Evolutionary conservation across 805 yeast genomes (phyloP).

Genomic region (Kodamaea leandrae): DNA sequence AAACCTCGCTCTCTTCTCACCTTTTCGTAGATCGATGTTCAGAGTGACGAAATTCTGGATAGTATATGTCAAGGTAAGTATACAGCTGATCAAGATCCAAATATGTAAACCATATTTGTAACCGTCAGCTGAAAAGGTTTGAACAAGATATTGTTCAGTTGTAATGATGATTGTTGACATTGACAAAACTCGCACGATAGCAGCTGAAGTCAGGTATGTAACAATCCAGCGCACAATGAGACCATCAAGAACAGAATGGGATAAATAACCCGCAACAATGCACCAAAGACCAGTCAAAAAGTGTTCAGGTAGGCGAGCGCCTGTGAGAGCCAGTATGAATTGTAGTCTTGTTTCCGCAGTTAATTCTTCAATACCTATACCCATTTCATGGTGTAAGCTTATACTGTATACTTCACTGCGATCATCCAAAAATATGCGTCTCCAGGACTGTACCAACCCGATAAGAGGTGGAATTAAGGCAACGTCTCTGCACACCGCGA

Average conservation of each 20-base stretch:
- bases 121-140: constrained; percentile 64
- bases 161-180: constrained; percentile 73
- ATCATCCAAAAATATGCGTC: constrained; percentile 24
- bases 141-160: constrained; percentile 63
- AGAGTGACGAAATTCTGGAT: constrained; percentile 87
- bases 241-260: constrained; percentile 83
- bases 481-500: constrained; percentile 76
- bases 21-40: constrained; percentile 52
- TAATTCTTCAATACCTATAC: constrained; percentile 2
- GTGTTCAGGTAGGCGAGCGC: constrained; percentile 73
- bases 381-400: constrained; percentile 9
- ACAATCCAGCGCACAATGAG: constrained; percentile 93
- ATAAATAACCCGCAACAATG: constrained; percentile 77
- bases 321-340: constrained; percentile 33
- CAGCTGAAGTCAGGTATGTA: constrained; percentile 83
- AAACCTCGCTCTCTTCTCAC: constrained; percentile 52
- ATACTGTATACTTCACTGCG: constrained; percentile 7
- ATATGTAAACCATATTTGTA: constrained; percentile 76
- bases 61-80: constrained; percentile 74
- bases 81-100: constrained; percentile 89
- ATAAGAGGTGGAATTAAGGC: constrained; percentile 67
- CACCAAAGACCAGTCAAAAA: constrained; percentile 91
- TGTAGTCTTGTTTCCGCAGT: constrained; percentile 1
- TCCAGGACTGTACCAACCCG: constrained; percentile 50
- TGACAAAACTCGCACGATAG: constrained; percentile 80